Percentiles rank a stretch among this genome's conserved stretches.
phyloP scores from a whole-genome alignment of 2,329 filamentous ascomycete species.

The Teratosphaeriaceae sp. region DNA sequence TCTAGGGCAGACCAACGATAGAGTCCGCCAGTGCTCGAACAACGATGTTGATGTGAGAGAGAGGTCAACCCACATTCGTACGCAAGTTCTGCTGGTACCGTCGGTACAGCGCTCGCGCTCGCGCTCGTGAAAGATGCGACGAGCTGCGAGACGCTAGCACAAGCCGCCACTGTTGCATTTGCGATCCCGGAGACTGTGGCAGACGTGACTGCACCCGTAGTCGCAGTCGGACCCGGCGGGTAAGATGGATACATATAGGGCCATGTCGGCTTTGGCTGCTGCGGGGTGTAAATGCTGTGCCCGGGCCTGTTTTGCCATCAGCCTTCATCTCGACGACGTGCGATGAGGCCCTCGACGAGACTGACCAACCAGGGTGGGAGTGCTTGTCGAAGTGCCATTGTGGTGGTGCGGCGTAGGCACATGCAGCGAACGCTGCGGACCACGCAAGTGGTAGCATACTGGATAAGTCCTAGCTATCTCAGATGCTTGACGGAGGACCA shows the following conservation, averaged over 20 bases:
- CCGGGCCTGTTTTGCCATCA: constrained; percentile 3
- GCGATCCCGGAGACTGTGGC: background rate
- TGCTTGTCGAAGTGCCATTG: constrained; percentile 2
- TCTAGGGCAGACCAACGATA: too few species aligned
- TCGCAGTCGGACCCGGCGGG: background rate
- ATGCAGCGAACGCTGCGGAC: background rate
- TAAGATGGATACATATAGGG: constrained; percentile 1
- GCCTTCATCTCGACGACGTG: too few species aligned
- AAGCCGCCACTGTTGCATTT: constrained; percentile 10
- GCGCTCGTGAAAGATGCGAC: constrained; percentile 18
- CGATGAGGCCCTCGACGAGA: too few species aligned
- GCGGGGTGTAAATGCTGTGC: constrained; percentile 8
- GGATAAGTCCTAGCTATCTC: too few species aligned
- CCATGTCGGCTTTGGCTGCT: constrained; percentile 3
- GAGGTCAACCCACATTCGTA: constrained; percentile 37
- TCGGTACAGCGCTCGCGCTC: constrained; percentile 26
- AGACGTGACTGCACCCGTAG: background rate
- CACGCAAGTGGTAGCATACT: background rate
- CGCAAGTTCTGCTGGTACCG: constrained; percentile 37
- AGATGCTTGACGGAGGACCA: background rate
- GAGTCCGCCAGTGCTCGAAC: too few species aligned
- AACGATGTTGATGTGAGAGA: too few species aligned
- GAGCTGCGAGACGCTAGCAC: constrained; percentile 21
- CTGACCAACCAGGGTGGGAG: background rate
- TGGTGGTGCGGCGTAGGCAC: constrained; percentile 3